Evolutionary conservation across 306 rosid genomes (phyloP).

Genomic region (Canavalia gladiata): DNA sequence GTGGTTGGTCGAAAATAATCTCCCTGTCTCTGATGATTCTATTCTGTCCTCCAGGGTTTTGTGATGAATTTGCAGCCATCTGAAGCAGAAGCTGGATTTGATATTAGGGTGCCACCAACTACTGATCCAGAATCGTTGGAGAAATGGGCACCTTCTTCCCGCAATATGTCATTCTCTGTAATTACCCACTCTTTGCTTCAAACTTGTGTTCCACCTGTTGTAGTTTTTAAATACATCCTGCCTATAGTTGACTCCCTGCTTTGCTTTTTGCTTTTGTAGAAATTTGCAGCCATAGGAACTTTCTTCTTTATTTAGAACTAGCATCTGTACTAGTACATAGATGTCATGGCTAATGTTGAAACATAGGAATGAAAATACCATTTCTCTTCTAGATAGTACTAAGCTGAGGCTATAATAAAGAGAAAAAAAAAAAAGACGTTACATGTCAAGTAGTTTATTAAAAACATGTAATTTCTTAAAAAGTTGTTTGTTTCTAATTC

Average conservation of each 20-base stretch:
- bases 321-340: not conserved
- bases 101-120: constrained; percentile 88
- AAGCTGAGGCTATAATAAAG: not conserved
- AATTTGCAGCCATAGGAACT: not conserved
- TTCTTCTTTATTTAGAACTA: not conserved
- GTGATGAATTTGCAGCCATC: constrained; percentile 99
- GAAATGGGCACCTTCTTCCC: constrained; percentile 79
- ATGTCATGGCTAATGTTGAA: not conserved
- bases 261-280: constrained; percentile 23
- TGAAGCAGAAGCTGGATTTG: constrained; percentile 98
- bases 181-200: constrained; percentile 34
- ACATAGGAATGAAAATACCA: constrained; percentile 8
- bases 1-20: not conserved
- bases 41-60: constrained; percentile 75
- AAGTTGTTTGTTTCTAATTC: not conserved
- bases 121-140: constrained; percentile 63
- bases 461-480: not conserved
- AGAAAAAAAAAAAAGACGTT: not conserved
- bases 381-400: not conserved
- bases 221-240: not conserved
- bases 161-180: constrained; percentile 90
- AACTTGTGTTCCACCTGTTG: not conserved
- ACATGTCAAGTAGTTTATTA: constrained; percentile 4
- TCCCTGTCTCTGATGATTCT: not conserved
- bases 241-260: constrained; percentile 8